Evolutionary conservation across 257 asterid species (phyloP).

Genomic region (Thymus mandschuricus): DNA sequence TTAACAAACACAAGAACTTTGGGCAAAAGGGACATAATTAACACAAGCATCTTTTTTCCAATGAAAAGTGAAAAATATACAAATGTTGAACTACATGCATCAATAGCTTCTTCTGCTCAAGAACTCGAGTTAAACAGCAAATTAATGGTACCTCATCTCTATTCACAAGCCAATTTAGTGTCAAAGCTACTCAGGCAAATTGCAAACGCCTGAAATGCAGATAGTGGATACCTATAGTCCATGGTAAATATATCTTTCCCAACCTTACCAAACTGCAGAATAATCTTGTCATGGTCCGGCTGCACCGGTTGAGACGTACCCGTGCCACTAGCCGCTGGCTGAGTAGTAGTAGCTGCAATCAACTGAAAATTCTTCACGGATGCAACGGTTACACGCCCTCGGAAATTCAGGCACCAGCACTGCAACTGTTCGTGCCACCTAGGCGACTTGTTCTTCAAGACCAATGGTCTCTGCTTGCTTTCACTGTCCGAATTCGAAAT

Average conservation of each 20-base stretch:
- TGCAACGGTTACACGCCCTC: slow-evolving; percentile 92
- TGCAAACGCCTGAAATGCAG: slow-evolving; percentile 91
- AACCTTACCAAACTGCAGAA: slow-evolving; percentile 86
- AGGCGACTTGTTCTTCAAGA: slow-evolving; percentile 89
- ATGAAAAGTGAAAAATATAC: slow-evolving; percentile 34
- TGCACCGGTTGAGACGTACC: slow-evolving; percentile 53
- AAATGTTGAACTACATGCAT: slow-evolving; percentile 32
- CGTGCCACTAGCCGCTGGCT: slow-evolving; percentile 38
- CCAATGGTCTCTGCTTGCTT: slow-evolving; percentile 59
- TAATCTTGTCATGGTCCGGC: slow-evolving; percentile 83
- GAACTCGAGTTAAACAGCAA: neutral
- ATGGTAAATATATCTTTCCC: slow-evolving; percentile 91
- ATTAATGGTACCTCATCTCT: slow-evolving; percentile 20
- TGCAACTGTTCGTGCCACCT: slow-evolving; percentile 96
- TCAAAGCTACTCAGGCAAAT: slow-evolving; percentile 95
- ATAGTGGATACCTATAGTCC: slow-evolving; percentile 87
- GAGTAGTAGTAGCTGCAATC: slow-evolving; percentile 65
- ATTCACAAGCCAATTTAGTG: slow-evolving; percentile 96
- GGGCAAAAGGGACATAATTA: neutral
- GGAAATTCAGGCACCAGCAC: slow-evolving; percentile 90
- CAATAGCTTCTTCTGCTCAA: neutral
- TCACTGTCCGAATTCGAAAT: slow-evolving; percentile 46
- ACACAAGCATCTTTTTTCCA: slow-evolving; percentile 31
- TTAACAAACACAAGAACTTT: too few species aligned
- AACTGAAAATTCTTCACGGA: slow-evolving; percentile 93